A percentile compares a stretch with the other conserved stretches of the same genome.
Evolutionary conservation across 2,329 filamentous ascomycete species (phyloP).

Genomic region (Scedosporium boydii): DNA sequence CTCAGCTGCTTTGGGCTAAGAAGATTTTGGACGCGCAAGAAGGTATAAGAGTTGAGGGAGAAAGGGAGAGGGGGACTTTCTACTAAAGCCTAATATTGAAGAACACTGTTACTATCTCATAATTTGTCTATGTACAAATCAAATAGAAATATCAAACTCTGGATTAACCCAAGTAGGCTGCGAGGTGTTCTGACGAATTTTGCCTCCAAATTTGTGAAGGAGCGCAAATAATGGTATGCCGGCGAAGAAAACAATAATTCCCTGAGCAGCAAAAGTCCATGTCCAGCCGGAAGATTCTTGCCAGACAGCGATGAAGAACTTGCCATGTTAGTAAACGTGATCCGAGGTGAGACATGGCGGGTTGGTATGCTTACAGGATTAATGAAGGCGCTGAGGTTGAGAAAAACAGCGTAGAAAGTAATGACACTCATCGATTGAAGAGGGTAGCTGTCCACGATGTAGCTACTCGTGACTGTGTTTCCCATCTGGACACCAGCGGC

Average conservation of each 20-base stretch:
- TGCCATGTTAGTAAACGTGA: not conserved
- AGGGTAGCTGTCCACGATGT: conserved; percentile 47
- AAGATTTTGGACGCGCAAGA: too few species aligned
- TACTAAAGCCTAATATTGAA: too few species aligned
- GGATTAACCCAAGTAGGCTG: conserved; percentile 36
- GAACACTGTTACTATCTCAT: too few species aligned
- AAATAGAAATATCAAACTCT: conserved; percentile 19
- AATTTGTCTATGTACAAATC: not conserved
- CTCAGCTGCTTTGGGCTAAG: too few species aligned
- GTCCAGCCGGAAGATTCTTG: conserved; percentile 33
- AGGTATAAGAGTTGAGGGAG: too few species aligned
- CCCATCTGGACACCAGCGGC: conserved; percentile 46
- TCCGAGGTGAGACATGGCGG: not conserved
- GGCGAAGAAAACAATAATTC: conserved; percentile 31
- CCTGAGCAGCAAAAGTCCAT: conserved; percentile 40
- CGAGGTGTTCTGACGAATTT: conserved; percentile 24
- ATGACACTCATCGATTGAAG: conserved; percentile 43
- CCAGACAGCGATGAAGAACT: conserved; percentile 41
- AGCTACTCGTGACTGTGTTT: conserved; percentile 41
- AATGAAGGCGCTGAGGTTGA: conserved; percentile 39
- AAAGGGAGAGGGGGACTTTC: too few species aligned
- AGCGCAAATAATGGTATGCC: conserved; percentile 25
- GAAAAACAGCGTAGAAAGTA: conserved; percentile 43
- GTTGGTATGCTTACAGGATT: conserved; percentile 14
- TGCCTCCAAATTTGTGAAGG: conserved; percentile 29